These are phyloP conservation scores for Cutaneotrichosporon sp. DNA, from an alignment of 1,284 basidiomycete species.

Conservation along the genomic window DNA sequence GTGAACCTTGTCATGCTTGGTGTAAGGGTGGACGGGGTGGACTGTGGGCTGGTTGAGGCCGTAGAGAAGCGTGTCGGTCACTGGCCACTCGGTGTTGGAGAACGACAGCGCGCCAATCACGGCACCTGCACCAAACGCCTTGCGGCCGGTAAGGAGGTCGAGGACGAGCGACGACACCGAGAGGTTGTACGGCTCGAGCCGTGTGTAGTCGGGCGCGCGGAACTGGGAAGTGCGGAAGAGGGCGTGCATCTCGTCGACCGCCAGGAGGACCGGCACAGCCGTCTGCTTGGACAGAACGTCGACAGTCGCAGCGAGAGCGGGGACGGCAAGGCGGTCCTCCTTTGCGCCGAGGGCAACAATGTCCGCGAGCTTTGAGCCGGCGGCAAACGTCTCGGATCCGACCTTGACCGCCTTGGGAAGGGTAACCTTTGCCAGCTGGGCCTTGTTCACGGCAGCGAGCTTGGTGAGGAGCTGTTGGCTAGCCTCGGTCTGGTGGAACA, in stretches of 20 bases:
- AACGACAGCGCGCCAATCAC: constrained; percentile 44
- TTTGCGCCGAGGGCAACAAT: constrained; percentile 64
- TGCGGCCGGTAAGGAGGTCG: constrained; percentile 70
- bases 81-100: constrained; percentile 31
- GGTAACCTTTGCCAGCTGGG: constrained; percentile 37
- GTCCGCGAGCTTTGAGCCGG: constrained; percentile 60
- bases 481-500: constrained; percentile 70
- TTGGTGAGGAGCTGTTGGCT: constrained; percentile 46
- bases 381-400: constrained; percentile 53
- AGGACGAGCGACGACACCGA: constrained; percentile 74
- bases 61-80: constrained; percentile 32
- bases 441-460: constrained; percentile 49
- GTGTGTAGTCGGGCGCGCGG: constrained; percentile 71
- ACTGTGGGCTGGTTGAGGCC: constrained; percentile 28
- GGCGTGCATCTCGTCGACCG: constrained; percentile 82
- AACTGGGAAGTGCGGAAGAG: constrained; percentile 73
- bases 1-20: constrained; percentile 40
- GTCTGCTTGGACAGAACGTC: constrained; percentile 67
- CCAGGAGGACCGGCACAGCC: constrained; percentile 73
- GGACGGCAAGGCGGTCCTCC: constrained; percentile 61
- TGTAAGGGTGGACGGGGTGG: constrained; percentile 37
- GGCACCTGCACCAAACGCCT: constrained; percentile 58
- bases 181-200: constrained; percentile 75
- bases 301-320: constrained; percentile 66
- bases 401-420: constrained; percentile 36